Base-by-base conservation (phyloP, 345 rosid species). In the Arabis hirsuta region DNA sequence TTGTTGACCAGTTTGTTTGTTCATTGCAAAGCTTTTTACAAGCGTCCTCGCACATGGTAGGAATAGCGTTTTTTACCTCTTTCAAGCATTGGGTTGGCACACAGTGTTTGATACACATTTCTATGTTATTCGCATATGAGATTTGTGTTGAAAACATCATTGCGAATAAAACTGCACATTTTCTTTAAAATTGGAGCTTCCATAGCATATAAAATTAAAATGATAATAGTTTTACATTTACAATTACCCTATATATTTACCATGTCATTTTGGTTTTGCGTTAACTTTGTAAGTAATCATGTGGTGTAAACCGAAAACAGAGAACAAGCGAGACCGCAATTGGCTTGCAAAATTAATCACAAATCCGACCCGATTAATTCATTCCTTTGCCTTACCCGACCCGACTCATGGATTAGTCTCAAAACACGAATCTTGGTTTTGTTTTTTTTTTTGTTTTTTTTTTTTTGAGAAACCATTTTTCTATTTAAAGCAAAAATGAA, bases 1-100 rank as follows among this genome's bases (percentile, higher is more conserved):
- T 12, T 6, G 12, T 16, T 63, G 43, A 47, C 5, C 44, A 7
- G 3, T 2, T 20, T 20, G 55, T 63, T 47, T 16, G 44, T 13
- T 51, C 36, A 42, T 54, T 54, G 72, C 72, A 67, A 41, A 67
- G 52, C 11, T 54, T 54, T 54, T 54, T 27, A 32, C 72, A 67
- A 54, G 62, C 72, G 2, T 42, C 52, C 2, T 67, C 20, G 4
- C 72, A 67, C 7, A 27, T 54, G 1, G 2, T 3, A 42, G 20
- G 62, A 11, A 29, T 67, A 6, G 19, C 41, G 2, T 54, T 27
- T 14, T 54, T 29, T 0, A 43, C 13, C 7, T 26, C 52, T 54
- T 53, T 67, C 19, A 31, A 7, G 3, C 72, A 67, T 0, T 67
- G 62, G 5, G 27, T 42, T 1, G 52, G 4, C 29, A 67, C 34